A percentile compares a stretch with the other conserved stretches of the same genome.
Conservation (phyloP, 2,329 filamentous ascomycete genomes). For the Lachnellula occidentalis region DNA sequence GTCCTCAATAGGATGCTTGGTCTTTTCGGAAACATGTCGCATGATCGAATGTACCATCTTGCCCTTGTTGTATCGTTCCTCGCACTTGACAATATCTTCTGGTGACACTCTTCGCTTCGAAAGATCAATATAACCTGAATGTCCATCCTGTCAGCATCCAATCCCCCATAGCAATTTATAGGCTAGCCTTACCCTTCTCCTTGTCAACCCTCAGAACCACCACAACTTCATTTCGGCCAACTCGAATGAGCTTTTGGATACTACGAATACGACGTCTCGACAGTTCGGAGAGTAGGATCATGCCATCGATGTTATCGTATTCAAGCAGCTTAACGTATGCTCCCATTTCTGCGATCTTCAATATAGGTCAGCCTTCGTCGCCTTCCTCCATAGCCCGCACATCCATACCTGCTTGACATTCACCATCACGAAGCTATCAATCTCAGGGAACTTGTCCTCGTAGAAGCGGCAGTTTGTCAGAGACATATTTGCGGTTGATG, state of each 20-base stretch:
- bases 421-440: constrained; percentile 99
- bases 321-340: constrained; percentile 99
- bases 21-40: constrained; percentile 98
- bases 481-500: constrained; percentile 66
- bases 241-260: constrained; percentile 98
- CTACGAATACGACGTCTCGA: constrained; percentile 96
- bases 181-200: constrained; percentile 69
- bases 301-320: constrained; percentile 99
- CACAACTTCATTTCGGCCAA: constrained; percentile 96
- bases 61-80: constrained; percentile 99
- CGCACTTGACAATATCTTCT: constrained; percentile 96
- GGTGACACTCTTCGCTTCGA: constrained; percentile 97
- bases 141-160: constrained; percentile 6
- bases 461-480: constrained; percentile 96
- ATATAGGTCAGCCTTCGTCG: background rate
- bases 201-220: constrained; percentile 98
- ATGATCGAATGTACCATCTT: constrained; percentile 99
- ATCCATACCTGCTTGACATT: constrained; percentile 88
- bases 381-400: background rate
- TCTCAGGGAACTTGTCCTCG: constrained; percentile 95
- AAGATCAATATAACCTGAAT: constrained; percentile 85
- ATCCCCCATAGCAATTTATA: constrained; percentile 3
- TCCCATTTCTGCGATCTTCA: constrained; percentile 96
- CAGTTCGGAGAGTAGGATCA: constrained; percentile 97
- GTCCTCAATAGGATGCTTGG: constrained; percentile 84